Evolutionary conservation across 164 flowering plant species (phyloP).

Genomic region (Echeveria elegans): DNA sequence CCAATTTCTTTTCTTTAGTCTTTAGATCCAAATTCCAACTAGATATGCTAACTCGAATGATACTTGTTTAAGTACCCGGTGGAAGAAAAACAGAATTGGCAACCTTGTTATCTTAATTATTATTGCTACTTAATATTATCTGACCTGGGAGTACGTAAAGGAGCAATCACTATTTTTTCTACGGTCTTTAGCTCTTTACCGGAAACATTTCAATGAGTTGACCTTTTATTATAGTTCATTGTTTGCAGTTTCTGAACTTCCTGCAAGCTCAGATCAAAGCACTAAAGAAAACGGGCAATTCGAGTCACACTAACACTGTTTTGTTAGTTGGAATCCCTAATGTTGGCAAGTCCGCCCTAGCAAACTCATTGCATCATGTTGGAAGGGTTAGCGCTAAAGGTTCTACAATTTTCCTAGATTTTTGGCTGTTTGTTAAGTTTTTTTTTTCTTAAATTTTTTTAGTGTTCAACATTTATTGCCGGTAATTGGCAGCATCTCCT

Average conservation of each 20-base stretch:
- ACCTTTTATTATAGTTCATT: neutral
- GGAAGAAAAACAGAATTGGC: too few relatives aligned
- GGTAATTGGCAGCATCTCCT: neutral
- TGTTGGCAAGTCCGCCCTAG: slow-evolving; percentile 89
- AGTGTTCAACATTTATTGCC: neutral
- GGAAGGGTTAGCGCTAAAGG: slow-evolving; percentile 87
- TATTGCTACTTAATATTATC: too few relatives aligned
- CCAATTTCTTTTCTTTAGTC: neutral
- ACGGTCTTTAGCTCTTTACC: neutral
- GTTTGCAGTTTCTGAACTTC: slow-evolving; percentile 57
- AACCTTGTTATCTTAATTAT: too few relatives aligned
- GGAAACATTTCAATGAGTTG: neutral
- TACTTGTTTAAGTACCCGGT: too few relatives aligned
- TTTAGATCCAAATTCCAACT: too few relatives aligned
- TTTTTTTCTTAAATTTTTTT: neutral
- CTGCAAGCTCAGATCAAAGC: slow-evolving; percentile 61
- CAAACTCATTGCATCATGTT: slow-evolving; percentile 74
- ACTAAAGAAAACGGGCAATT: slow-evolving; percentile 27
- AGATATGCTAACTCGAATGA: too few relatives aligned
- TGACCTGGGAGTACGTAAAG: too few relatives aligned
- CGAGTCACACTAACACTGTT: slow-evolving; percentile 44
- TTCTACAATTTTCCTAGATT: neutral
- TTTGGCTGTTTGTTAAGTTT: neutral
- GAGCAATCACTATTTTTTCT: neutral
- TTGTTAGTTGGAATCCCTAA: slow-evolving; percentile 90